A percentile compares a stretch with the other conserved stretches of the same genome.
These are phyloP conservation scores for Sisymbrium altissimum DNA, from an alignment of 345 rosid genomes.

Conservation along the genomic window DNA sequence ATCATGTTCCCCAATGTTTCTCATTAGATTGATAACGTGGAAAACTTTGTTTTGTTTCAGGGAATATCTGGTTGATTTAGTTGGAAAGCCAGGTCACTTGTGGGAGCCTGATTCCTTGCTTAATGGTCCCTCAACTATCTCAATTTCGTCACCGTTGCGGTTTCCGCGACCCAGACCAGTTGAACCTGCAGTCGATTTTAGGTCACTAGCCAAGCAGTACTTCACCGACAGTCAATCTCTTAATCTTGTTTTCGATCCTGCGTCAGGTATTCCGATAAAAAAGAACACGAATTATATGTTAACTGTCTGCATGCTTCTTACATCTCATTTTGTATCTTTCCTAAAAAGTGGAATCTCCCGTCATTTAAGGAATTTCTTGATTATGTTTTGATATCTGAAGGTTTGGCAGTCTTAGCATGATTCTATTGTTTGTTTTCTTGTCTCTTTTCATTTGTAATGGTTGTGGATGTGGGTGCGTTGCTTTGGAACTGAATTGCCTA, in stretches of 20 bases:
- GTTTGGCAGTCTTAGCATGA: background rate
- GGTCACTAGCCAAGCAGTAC: slow-evolving; percentile 87
- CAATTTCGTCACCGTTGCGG: slow-evolving; percentile 92
- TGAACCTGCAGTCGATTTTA: slow-evolving; percentile 70
- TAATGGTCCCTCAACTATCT: slow-evolving; percentile 92
- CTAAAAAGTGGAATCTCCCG: background rate
- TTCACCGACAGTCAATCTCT: slow-evolving; percentile 72
- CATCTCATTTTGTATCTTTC: background rate
- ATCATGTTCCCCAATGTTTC: background rate
- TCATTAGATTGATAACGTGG: slow-evolving; percentile 23
- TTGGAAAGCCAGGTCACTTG: slow-evolving; percentile 85
- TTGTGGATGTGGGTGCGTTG: slow-evolving; percentile 3
- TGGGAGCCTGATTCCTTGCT: slow-evolving; percentile 93
- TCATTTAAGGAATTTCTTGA: slow-evolving; percentile 2
- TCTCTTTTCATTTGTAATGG: background rate
- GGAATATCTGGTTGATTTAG: slow-evolving; percentile 93
- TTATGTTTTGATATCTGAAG: background rate
- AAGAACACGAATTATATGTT: background rate
- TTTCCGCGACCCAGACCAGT: slow-evolving; percentile 73
- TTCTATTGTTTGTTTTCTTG: slow-evolving; percentile 1
- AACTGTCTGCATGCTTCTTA: background rate
- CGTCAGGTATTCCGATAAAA: slow-evolving; percentile 57
- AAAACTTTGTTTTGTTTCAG: slow-evolving; percentile 48
- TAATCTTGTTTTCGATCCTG: slow-evolving; percentile 70
- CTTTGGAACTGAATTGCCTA: background rate